These are phyloP conservation scores for Cryptococcus hybrid DNA, from an alignment of 1,284 basidiomycete species.

Conservation along the genomic window DNA sequence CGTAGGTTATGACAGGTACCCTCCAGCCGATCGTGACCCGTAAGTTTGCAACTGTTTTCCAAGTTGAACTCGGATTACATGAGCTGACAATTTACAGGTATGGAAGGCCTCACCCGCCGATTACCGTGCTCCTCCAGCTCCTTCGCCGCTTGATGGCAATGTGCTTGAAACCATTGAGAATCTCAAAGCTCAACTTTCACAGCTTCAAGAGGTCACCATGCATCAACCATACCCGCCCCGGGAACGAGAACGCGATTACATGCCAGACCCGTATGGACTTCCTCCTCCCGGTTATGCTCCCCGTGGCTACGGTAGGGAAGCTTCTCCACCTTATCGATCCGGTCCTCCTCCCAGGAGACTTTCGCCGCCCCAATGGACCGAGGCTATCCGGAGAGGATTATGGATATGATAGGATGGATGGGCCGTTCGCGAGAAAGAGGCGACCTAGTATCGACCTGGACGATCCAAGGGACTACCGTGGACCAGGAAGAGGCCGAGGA, in stretches of 20 bases:
- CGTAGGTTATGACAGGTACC: background rate
- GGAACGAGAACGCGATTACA: background rate
- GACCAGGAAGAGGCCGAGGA: background rate
- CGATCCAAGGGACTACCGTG: background rate
- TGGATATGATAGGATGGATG: background rate
- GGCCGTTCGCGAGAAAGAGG: background rate
- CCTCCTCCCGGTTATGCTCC: background rate
- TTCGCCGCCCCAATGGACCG: background rate
- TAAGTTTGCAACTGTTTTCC: background rate
- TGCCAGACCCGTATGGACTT: background rate
- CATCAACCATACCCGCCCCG: background rate
- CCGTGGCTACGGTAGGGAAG: background rate
- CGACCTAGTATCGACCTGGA: background rate
- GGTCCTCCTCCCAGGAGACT: background rate
- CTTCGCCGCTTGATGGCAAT: constrained; percentile 1
- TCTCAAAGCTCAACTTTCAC: constrained; percentile 16
- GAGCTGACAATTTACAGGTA: background rate
- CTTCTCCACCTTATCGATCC: background rate
- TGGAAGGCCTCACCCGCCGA: background rate
- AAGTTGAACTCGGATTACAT: background rate
- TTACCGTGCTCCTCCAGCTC: background rate
- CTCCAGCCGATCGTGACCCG: background rate
- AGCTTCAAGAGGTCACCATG: constrained; percentile 6
- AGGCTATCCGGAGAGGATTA: background rate
- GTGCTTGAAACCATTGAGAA: constrained; percentile 15